Base-by-base conservation (phyloP, 495 filamentous ascomycete species). In the Xylaria grammica region DNA sequence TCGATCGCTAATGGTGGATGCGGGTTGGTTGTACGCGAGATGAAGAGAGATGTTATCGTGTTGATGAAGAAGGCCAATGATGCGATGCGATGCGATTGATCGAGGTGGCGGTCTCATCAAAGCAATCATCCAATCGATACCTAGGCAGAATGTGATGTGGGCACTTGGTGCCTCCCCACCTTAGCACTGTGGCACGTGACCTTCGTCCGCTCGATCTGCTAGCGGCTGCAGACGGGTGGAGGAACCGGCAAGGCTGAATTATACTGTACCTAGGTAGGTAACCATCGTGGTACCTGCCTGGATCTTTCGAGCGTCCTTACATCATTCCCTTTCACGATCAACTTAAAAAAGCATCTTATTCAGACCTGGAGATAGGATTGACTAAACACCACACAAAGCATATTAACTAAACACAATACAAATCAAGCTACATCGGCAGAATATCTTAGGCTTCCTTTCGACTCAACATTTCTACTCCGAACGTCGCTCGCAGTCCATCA, bases 211-310 rank as follows among this genome's bases (percentile, higher is more conserved):
- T 30, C 3, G 3, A 17, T 27, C 15, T 57, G 26, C 19, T 19
- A 53, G 36, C 60, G 26, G 61, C 51, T 56, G 61, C 61, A 63
- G 56, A 56, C 61, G 61, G 61, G 56, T 49, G 42, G 4, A 38
- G 19, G 51, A 49, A 19, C 38, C 38, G 49, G 49, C 60, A 62
- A 62, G 60, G 60, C 60, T 62, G 49, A 51, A 27, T n/a, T n/a
- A n/a, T n/a, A n/a, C n/a, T n/a, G 3, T 51, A 51, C 22, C 48
- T 27, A 51, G 7, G 6, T 42, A 42, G 6, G 6, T 42, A 11
- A 3, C 13, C 17, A 42, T 15, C 8, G 40, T 17, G 40, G 40
- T 42, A 11, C 40, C 7, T 42, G 17, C 40, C 40, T 42, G 17
- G 8, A 6, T 17, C 17, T 10, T 3, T 6, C 15, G 17, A 42